These are phyloP conservation scores for Marasmius tenuissimus DNA, from an alignment of 1,284 basidiomycete genomes.

Conservation along the genomic window DNA sequence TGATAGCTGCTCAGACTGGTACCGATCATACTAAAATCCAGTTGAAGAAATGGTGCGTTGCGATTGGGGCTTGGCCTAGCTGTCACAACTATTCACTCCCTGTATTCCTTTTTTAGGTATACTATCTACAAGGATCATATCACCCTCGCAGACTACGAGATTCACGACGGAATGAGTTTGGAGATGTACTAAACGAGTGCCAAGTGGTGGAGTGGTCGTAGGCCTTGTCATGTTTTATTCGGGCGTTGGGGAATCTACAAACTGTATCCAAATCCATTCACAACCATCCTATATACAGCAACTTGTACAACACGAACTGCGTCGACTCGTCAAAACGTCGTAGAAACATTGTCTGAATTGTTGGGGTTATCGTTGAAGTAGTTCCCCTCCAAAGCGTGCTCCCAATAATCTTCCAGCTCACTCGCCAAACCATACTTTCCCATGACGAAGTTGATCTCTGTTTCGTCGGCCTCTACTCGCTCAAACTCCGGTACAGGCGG, in stretches of 20 bases:
- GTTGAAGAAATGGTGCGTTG: conserved; percentile 91
- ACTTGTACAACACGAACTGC: not conserved
- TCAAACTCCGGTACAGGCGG: conserved; percentile 56
- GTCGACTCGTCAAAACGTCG: not conserved
- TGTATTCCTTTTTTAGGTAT: conserved; percentile 57
- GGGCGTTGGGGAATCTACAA: not conserved
- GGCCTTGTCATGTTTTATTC: not conserved
- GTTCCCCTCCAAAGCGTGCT: conserved; percentile 52
- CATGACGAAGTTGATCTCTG: conserved; percentile 43
- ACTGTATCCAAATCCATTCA: conserved; percentile 3
- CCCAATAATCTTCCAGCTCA: conserved; percentile 44
- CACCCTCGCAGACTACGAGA: conserved; percentile 92
- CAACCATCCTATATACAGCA: not conserved
- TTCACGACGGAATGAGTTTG: conserved; percentile 91
- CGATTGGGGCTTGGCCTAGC: not conserved
- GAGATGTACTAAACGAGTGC: conserved; percentile 76
- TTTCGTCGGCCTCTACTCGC: conserved; percentile 37
- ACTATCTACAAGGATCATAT: conserved; percentile 95
- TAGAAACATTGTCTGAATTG: not conserved
- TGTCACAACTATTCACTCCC: conserved; percentile 1
- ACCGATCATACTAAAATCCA: conserved; percentile 86
- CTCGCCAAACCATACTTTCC: conserved; percentile 48
- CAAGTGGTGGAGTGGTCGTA: not conserved
- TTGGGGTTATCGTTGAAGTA: conserved; percentile 65
- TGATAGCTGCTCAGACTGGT: conserved; percentile 96